Evolutionary conservation across 1,284 basidiomycete genomes (phyloP).

Genomic region (Cystobasidium pallidum): DNA sequence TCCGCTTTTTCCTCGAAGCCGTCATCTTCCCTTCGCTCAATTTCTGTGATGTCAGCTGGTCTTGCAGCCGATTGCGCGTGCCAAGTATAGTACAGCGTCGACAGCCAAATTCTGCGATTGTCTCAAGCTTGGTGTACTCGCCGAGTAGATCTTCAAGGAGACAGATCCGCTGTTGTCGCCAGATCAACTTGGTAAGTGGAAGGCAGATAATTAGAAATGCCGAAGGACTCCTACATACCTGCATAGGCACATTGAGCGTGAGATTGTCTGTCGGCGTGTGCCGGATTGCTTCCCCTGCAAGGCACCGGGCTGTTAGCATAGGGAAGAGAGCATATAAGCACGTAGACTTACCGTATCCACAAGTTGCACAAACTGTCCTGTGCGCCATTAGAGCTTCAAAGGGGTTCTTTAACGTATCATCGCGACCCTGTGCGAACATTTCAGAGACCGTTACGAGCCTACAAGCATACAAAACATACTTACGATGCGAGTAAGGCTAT

Average conservation of each 20-base stretch:
- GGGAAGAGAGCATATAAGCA: background rate
- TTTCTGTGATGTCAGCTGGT: constrained; percentile 63
- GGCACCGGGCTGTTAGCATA: background rate
- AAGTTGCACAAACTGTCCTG: constrained; percentile 74
- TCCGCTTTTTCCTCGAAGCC: constrained; percentile 70
- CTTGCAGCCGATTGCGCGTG: constrained; percentile 66
- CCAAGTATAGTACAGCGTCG: constrained; percentile 76
- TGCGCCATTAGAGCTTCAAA: constrained; percentile 84
- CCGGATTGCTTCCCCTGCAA: constrained; percentile 73
- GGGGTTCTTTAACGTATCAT: constrained; percentile 47
- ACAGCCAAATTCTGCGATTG: constrained; percentile 79
- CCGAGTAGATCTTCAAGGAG: constrained; percentile 71
- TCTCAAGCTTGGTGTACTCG: constrained; percentile 79
- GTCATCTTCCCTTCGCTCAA: constrained; percentile 45
- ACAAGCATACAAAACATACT: background rate
- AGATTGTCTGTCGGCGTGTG: constrained; percentile 81
- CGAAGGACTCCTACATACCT: constrained; percentile 45
- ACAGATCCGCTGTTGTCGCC: constrained; percentile 63
- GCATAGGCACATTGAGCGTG: constrained; percentile 71
- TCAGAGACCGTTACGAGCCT: background rate
- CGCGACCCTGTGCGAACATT: constrained; percentile 15
- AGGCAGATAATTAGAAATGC: background rate
- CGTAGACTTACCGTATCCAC: constrained; percentile 66
- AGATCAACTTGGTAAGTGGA: constrained; percentile 55
- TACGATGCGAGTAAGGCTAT: constrained; percentile 22